Evolutionary conservation across 352 stramenopile genomes (phyloP), one percentile per base, ranked within the genome.

Genomic region (Phytopythium oedochilum): DNA sequence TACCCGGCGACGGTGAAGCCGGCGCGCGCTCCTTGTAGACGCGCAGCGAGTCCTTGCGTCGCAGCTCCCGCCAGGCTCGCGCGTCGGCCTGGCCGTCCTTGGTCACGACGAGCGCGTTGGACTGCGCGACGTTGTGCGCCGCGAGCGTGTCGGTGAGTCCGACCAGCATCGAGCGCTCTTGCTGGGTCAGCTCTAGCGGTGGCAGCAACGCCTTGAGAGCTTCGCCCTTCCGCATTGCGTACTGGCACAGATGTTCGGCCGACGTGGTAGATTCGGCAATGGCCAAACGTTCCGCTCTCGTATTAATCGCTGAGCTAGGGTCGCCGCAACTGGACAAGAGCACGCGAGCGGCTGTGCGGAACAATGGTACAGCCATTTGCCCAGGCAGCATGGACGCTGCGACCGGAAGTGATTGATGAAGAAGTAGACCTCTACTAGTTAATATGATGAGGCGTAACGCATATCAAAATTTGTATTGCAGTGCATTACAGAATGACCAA

Each of bases 101-200:
- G 2, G 71, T 67, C 43, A 70, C 39, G 20, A 83, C 61, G 25
- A 80, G 69, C 18, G 64, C 66, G 60, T 83, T 71, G 53, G 79
- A 84, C 45, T 86, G 71, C 7, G 53, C 47, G 22, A 86, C 67
- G 49, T 79, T 78, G 53, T 86, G 68, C 35, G 36, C 59, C 32
- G 72, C 48, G n/a, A 84, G 70, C 1, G 68, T 71, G 15, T 71
- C 64, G n/a, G 58, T 52, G 15, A 76, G 68, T 17, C 53, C 38
- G 53, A 64, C 58, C 31, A 76, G 45, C 64, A 76, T 70, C 51
- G 42, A 53, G 42, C 56, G 64, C 53, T 76, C 68, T 25, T 76
- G 68, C 28, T 53, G 51, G 29, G 64, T 59, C 26, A 76, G 47
- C 8, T 53, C 15, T 0, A 53, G 47, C 29, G 47, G 29, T 10